phyloP scores from a whole-genome alignment of 805 yeast species.

The Candida stauntonica region DNA sequence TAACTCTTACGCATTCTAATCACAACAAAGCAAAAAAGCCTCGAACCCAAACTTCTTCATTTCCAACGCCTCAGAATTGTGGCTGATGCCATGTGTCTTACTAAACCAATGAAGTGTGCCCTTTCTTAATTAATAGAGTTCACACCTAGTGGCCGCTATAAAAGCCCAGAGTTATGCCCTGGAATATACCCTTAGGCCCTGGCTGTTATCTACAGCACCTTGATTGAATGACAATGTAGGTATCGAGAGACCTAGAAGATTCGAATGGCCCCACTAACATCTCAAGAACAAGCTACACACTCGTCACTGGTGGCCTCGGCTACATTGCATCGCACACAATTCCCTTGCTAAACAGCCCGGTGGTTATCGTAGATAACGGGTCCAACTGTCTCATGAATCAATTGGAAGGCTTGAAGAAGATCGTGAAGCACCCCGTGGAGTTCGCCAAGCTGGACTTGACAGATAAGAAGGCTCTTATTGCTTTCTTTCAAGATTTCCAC shows the following conservation, averaged over 20 bases:
- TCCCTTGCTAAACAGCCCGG: constrained; percentile 54
- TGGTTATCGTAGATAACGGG: constrained; percentile 70
- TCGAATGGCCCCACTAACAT: background rate
- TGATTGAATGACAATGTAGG: background rate
- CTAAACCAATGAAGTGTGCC: too few species aligned
- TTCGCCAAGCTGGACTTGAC: constrained; percentile 32
- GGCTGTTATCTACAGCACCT: too few species aligned
- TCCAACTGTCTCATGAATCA: constrained; percentile 65
- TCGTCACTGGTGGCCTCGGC: constrained; percentile 83
- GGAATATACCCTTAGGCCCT: too few species aligned
- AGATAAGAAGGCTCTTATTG: constrained; percentile 1
- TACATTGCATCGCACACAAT: constrained; percentile 83
- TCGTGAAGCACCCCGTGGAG: constrained; percentile 43
- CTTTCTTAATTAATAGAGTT: too few species aligned
- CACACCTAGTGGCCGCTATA: too few species aligned
- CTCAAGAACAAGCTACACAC: constrained; percentile 10
- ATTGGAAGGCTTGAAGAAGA: constrained; percentile 38
- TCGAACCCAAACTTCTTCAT: too few species aligned
- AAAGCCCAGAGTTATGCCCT: too few species aligned
- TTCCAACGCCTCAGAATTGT: too few species aligned
- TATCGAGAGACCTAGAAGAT: background rate
- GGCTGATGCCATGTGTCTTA: too few species aligned
- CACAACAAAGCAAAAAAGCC: too few species aligned
- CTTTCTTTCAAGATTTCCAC: constrained; percentile 11
- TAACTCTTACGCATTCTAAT: too few species aligned